phyloP scores from a whole-genome alignment of 116 monocot genomes.

The Phalaenopsis hybrid region DNA sequence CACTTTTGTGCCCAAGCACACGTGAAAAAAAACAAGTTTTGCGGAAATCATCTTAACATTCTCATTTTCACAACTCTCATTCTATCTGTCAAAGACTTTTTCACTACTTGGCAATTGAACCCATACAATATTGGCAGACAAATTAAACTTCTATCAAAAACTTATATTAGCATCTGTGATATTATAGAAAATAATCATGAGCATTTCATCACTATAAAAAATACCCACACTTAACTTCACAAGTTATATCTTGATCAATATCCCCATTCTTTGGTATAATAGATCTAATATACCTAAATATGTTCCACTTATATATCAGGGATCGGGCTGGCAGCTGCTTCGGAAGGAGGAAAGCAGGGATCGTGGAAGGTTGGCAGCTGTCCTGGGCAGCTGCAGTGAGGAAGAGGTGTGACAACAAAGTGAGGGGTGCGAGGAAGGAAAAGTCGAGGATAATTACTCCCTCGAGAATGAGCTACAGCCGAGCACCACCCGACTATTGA shows the following conservation, averaged over 20 bases:
- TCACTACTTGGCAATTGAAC: neutral
- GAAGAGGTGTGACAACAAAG: no score
- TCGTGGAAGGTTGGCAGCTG: no score
- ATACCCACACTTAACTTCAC: neutral
- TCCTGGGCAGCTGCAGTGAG: no score
- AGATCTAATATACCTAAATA: neutral
- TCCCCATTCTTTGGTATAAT: neutral
- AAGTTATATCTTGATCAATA: neutral
- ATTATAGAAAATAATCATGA: neutral
- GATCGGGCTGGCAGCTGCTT: no score
- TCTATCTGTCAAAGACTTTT: neutral
- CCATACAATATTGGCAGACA: neutral
- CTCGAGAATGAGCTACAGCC: no score
- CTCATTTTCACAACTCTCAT: neutral
- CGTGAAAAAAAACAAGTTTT: neutral
- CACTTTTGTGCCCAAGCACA: neutral
- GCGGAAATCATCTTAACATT: neutral
- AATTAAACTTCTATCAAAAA: neutral
- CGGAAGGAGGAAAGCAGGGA: no score
- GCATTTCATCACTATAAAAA: neutral
- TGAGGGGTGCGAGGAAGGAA: no score
- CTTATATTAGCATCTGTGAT: neutral
- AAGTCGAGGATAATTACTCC: no score
- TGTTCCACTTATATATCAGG: neutral
- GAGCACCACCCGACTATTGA: no score